Evolutionary conservation across 164 flowering plant genomes (phyloP), one percentile per base, ranked within the genome.

Genomic region (Aristolochia fimbriata): DNA sequence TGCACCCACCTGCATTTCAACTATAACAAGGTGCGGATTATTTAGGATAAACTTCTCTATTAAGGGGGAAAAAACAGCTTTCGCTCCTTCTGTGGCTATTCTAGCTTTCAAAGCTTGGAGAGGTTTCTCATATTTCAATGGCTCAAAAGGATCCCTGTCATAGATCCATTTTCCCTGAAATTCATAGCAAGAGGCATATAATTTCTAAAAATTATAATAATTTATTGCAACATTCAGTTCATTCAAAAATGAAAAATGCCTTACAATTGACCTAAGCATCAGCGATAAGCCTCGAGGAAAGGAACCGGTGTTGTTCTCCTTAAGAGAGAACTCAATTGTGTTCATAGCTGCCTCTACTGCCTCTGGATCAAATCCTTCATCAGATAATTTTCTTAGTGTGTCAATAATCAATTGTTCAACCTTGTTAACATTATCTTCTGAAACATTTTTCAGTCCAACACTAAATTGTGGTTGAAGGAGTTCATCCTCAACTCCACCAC

Each of bases 311-410:
- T 94, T 94, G 64, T 94, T 91, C 74, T 94, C 99, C 75, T 96
- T 74, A 21, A 94, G 86, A 66, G 99, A 85, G 65, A 91, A 94
- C 71, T 94, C 99, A 67, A 94, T 90, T 41, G 99, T 94, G 65
- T 94, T 94, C 97, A 94, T 83, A 20, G 99, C 91, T 63, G 99
- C 99, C 72, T 94, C 99, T 33, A 94, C 83, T 54, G 96, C 91
- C 58, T 88, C 91, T 23, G 78, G 47, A 63, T 88, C 83, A 80
- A 94, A 94, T 64, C 99, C 97, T 80, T 88, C 88, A 45, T 86
- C 86, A 30, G 83, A 83, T 59, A 94, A 71, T 6, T 81, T 79
- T 70, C 78, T 69, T 14, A 91, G 76, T 2, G 97, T 85, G 60
- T 23, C 68, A 73, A 85, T 78, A 60, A 94, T 57, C 61, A 94